Evolutionary conservation across 106 monocot species (phyloP), one percentile per base, ranked within the genome.

Genomic region (Iris macrosiphon): DNA sequence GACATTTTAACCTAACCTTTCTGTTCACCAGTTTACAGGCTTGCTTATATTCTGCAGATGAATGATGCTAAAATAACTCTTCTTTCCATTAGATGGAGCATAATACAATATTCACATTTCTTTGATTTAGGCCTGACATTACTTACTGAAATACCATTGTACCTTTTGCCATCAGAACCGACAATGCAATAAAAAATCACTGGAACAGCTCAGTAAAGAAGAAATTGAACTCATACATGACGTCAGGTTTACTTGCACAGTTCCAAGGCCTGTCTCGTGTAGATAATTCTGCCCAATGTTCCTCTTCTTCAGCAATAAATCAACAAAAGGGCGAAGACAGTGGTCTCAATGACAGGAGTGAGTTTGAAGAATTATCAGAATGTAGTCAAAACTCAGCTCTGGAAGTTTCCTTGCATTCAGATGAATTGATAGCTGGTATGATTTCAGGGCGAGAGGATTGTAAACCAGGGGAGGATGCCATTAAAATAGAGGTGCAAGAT

Each of bases 171-270:
- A 62, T 55, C 81, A 94, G 94, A 81, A 98, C 90, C 48, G 98
- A 98, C 42, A 98, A 98, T 80, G 71, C 87, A 17, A 98, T 98
- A 66, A 98, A 98, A 61, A 98, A 98, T 61, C 98, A 98, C 45
- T 98, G 98, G 98, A 80, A 98, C 67, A 98, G 98, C 66, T 91
- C 98, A 17, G 91, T 98, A 17, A 91, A 81, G 63, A 98, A 98
- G 75, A 98, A 87, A 52, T 37, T 91, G 61, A 78, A 91, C 35
- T 78, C 80, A 5, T 91, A 91, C 32, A 8, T 73, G 15, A 29
- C 73, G 42, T 75, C 80, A 59, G 98, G 98, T 55, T 62, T 91
- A 40, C 70, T 98, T 31, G 13, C 64, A 57, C 83, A 87, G 43
- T 72, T 68, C 30, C 70, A 76, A 44, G 83, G 65, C 5, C 39